Base-by-base conservation (phyloP, 2,329 filamentous ascomycete species). In the Penicillium sp. region DNA sequence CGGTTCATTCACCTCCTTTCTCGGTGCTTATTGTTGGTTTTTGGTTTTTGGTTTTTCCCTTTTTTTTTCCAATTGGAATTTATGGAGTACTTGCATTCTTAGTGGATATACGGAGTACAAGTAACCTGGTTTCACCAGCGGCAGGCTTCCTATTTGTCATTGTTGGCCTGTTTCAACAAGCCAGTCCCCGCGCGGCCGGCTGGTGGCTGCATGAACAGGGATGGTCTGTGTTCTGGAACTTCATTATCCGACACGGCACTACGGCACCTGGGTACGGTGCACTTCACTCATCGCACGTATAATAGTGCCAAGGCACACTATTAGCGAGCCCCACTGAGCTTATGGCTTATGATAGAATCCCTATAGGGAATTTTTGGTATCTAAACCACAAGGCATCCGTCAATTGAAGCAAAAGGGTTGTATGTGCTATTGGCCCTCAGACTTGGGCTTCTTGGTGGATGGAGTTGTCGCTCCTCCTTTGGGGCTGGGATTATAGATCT, bases 401-500 rank as follows among this genome's bases (percentile, higher is more conserved):
- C 9, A 38, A 34, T 36, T 16, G 27, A 13, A 32, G 7, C 14
- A 13, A 32, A 5, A 9, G 32, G 14, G 3, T 22, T 29, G 8
- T 22, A 18, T 22, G 5, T 14, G 5, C 9, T 14, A 43, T 36
- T 42, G 21, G n/a, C 42, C 24, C 49, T 58, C 49, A 36, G 46
- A 42, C 32, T 49, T 45, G 9, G 54, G 11, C n/a, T 49, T 29
- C 22, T 36, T 43, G 10, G 43, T 40, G 22, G 31, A 21, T 6
- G 34, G 24, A 14, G 29, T 36, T n/a, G 31, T 18, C 29, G 29
- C 8, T 24, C 40, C 51, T 43, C 31, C 39, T 34, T 68, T 69
- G 21, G 75, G 69, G 9, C 74, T 76, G 48, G 80, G 78, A 54
- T 79, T 78, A 61, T 83, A 84, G 49, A 88, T 79, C 68, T 88